phyloP scores from a whole-genome alignment of 2,329 filamentous ascomycete genomes.

The Ophiocordyceps camponoti-saundersi region DNA sequence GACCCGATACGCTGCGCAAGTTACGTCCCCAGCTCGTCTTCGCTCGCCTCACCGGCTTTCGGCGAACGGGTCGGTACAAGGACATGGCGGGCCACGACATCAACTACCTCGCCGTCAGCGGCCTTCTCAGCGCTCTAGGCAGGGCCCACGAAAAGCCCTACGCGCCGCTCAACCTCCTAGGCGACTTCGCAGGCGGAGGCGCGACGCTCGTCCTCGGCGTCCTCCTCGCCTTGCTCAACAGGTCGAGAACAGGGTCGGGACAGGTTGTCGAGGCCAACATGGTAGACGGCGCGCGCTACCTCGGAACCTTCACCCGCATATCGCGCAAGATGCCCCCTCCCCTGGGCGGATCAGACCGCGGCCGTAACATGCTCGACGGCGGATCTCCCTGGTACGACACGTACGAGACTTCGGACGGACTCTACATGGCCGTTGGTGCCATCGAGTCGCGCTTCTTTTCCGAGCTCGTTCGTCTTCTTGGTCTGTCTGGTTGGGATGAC shows the following conservation, averaged over 20 bases:
- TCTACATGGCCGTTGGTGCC: constrained; percentile 76
- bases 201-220: constrained; percentile 69
- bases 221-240: constrained; percentile 57
- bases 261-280: constrained; percentile 94
- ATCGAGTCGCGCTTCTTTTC: constrained; percentile 77
- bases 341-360: constrained; percentile 47
- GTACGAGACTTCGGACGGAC: constrained; percentile 67
- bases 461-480: constrained; percentile 49
- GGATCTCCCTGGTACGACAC: constrained; percentile 81
- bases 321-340: constrained; percentile 36
- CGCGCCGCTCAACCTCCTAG: constrained; percentile 69
- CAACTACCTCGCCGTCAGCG: constrained; percentile 85
- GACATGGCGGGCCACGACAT: constrained; percentile 91
- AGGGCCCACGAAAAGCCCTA: constrained; percentile 51
- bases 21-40: constrained; percentile 65
- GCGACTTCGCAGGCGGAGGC: constrained; percentile 83
- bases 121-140: constrained; percentile 63
- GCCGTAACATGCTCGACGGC: constrained; percentile 65
- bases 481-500: constrained; percentile 27
- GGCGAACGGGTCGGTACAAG: constrained; percentile 70
- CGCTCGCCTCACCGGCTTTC: constrained; percentile 77
- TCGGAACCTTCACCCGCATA: constrained; percentile 63
- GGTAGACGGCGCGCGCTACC: constrained; percentile 75
- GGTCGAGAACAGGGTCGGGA: constrained; percentile 47
- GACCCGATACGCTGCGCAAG: constrained; percentile 47